Conservation (phyloP, 1,284 basidiomycete genomes). For the Heliocybe sulcata region DNA sequence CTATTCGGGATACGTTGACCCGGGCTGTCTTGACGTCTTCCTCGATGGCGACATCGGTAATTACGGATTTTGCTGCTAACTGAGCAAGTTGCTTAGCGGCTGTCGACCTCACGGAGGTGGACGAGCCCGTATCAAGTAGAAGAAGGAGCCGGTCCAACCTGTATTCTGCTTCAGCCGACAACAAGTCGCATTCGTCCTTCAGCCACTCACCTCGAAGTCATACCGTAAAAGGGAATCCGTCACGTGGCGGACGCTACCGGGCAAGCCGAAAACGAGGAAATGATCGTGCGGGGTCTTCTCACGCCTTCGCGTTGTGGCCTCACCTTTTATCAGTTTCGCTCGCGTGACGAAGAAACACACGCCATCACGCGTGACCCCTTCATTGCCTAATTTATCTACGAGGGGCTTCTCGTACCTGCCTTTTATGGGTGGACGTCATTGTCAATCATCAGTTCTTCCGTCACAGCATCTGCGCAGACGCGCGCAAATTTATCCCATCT, state of each 20-base stretch:
- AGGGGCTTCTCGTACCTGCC: not conserved
- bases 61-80: constrained; percentile 76
- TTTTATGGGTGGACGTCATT: not conserved
- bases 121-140: constrained; percentile 87
- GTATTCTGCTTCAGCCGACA: constrained; percentile 4
- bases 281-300: constrained; percentile 33
- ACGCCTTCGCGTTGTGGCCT: constrained; percentile 24
- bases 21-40: constrained; percentile 64
- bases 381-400: constrained; percentile 6
- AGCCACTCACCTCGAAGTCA: constrained; percentile 59
- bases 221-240: constrained; percentile 30
- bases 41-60: constrained; percentile 74
- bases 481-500: not conserved
- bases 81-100: constrained; percentile 92
- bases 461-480: not conserved
- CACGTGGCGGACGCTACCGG: constrained; percentile 25
- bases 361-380: constrained; percentile 21
- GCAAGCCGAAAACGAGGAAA: constrained; percentile 26
- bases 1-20: constrained; percentile 32
- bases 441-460: not conserved
- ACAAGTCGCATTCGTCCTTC: constrained; percentile 11
- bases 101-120: constrained; percentile 77
- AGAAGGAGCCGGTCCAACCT: constrained; percentile 91
- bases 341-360: constrained; percentile 30
- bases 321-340: constrained; percentile 29